These are phyloP conservation scores for Volvariella surrecta DNA, from an alignment of 1,284 basidiomycete species.

Conservation along the genomic window DNA sequence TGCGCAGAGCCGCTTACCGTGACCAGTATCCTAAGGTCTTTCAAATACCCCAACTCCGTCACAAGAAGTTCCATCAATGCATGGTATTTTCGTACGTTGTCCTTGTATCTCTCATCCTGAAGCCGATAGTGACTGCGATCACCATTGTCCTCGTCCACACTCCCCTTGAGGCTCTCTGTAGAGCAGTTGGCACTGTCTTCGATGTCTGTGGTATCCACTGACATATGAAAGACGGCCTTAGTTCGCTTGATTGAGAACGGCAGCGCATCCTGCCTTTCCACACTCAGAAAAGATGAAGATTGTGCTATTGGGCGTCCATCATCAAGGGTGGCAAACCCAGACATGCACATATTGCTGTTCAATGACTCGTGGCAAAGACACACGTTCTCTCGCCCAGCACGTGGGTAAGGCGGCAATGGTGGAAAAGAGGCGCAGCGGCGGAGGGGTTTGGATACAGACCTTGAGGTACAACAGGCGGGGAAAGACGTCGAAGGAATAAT, in stretches of 20 bases:
- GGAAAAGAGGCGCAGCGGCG: conserved; percentile 19
- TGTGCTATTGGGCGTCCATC: not conserved
- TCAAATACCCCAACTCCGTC: conserved; percentile 77
- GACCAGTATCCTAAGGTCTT: conserved; percentile 70
- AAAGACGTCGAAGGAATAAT: conserved; percentile 29
- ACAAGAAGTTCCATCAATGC: conserved; percentile 74
- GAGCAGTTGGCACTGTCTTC: conserved; percentile 15
- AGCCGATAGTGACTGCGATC: conserved; percentile 8
- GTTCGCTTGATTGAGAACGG: conserved; percentile 9
- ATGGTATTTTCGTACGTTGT: conserved; percentile 48
- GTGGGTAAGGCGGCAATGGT: conserved; percentile 7
- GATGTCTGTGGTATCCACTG: conserved; percentile 16
- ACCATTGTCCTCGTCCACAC: conserved; percentile 15
- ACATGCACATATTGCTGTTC: no score
- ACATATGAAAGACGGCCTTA: conserved; percentile 26
- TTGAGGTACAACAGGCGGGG: conserved; percentile 19
- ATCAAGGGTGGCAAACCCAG: no score
- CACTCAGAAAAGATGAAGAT: not conserved
- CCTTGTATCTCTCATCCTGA: conserved; percentile 24
- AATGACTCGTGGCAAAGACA: no score
- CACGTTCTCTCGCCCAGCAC: no score
- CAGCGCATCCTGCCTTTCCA: not conserved
- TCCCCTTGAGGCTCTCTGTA: conserved; percentile 11
- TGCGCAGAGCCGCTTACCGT: conserved; percentile 36
- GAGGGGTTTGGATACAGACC: conserved; percentile 9